A percentile compares a stretch with the other conserved stretches of the same genome.
Evolutionary conservation across 2,329 filamentous ascomycete genomes (phyloP).

Genomic region (Cryoendolithus antarcticus): DNA sequence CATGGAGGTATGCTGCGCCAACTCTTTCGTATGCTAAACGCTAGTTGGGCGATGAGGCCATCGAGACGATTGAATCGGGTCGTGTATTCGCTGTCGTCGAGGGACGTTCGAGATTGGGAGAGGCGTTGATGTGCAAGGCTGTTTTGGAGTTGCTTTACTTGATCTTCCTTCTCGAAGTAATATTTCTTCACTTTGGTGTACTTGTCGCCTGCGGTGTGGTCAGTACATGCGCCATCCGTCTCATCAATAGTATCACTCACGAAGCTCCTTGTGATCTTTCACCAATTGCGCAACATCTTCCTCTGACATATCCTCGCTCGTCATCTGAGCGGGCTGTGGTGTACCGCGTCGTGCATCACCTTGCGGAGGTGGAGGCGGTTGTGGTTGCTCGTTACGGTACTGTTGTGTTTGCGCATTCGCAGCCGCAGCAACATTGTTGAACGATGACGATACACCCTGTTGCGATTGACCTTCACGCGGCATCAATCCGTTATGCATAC

Average conservation of each 20-base stretch:
- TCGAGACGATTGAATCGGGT: conserved; percentile 84
- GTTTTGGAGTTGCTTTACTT: conserved; percentile 91
- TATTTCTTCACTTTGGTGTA: conserved; percentile 97
- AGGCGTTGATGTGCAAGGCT: conserved; percentile 93
- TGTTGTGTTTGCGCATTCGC: conserved; percentile 33
- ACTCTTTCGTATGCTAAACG: conserved; percentile 92
- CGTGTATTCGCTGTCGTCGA: conserved; percentile 89
- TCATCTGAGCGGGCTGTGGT: conserved; percentile 29
- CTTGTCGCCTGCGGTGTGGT: conserved; percentile 58
- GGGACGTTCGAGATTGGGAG: conserved; percentile 82
- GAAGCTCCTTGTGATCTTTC: conserved; percentile 39
- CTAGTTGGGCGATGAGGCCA: conserved; percentile 84
- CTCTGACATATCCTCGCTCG: conserved; percentile 32
- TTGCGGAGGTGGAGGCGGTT: conserved; percentile 11
- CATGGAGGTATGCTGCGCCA: conserved; percentile 74
- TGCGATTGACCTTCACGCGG: conserved; percentile 21
- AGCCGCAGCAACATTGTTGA: conserved; percentile 28
- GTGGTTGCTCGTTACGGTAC: conserved; percentile 29
- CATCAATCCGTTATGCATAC: conserved; percentile 20
- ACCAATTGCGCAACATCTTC: conserved; percentile 35
- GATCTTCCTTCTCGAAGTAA: conserved; percentile 83
- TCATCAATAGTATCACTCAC: conserved; percentile 22
- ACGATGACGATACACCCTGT: conserved; percentile 9
- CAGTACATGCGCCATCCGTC: conserved; percentile 1
- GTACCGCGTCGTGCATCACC: conserved; percentile 23